Evolutionary conservation across 805 yeast genomes (phyloP).

Genomic region (Cyberlindnera misumaiensis): DNA sequence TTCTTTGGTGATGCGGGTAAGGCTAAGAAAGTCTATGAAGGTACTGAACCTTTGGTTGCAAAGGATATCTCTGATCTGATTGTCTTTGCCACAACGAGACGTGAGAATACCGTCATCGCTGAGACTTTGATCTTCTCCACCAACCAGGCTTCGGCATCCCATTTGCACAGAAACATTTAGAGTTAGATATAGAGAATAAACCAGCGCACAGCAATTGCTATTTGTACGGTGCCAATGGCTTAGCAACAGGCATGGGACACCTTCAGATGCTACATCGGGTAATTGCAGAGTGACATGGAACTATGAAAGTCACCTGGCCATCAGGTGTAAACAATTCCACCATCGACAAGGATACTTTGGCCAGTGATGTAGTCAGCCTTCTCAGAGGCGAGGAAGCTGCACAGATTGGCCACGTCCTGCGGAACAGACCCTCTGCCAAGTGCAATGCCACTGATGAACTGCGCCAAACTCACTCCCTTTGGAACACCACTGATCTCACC

Average conservation of each 20-base stretch:
- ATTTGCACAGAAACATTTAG: constrained; percentile 37
- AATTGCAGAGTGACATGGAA: no score
- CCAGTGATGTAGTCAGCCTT: constrained; percentile 33
- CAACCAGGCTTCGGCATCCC: constrained; percentile 67
- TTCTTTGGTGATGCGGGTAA: constrained; percentile 48
- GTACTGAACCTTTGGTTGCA: constrained; percentile 50
- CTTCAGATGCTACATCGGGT: no score
- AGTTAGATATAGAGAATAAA: background rate
- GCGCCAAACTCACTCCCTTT: constrained; percentile 22
- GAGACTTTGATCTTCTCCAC: constrained; percentile 80
- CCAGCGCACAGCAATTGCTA: no score
- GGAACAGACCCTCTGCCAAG: constrained; percentile 30
- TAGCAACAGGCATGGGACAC: no score
- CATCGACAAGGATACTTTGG: constrained; percentile 29
- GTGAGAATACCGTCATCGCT: constrained; percentile 53
- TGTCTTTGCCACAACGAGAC: constrained; percentile 49
- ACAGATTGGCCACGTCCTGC: constrained; percentile 30
- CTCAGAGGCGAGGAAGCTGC: constrained; percentile 29
- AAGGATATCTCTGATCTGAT: constrained; percentile 35
- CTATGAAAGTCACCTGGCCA: no score
- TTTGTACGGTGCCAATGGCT: no score
- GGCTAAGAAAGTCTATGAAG: constrained; percentile 52
- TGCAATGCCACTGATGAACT: constrained; percentile 24
- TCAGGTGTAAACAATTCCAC: constrained; percentile 26
- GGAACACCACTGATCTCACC: constrained; percentile 22